Percentiles rank a stretch among this genome's conserved stretches.
phyloP scores from a whole-genome alignment of 2,329 filamentous ascomycete genomes.

The Calycina marina region DNA sequence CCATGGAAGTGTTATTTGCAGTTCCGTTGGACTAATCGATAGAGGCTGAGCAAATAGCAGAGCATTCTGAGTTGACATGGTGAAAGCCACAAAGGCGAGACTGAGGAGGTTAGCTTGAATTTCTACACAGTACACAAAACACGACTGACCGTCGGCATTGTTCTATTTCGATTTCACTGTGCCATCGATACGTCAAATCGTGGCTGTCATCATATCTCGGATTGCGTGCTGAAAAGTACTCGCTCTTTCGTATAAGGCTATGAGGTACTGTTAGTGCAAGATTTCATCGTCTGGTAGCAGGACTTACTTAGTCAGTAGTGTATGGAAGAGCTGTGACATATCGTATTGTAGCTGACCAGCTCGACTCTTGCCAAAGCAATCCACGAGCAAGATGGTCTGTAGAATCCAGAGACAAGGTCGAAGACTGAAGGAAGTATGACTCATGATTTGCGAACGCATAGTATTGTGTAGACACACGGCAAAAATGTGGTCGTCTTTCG shows the following conservation, averaged over 20 bases:
- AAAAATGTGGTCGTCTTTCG: slow-evolving; percentile 42
- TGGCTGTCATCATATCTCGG: slow-evolving; percentile 28
- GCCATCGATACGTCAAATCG: slow-evolving; percentile 25
- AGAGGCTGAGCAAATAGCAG: slow-evolving; percentile 51
- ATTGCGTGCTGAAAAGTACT: slow-evolving; percentile 37
- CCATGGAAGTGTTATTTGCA: slow-evolving; percentile 41
- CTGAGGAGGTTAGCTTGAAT: no score
- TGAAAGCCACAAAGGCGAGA: no score
- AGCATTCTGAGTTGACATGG: slow-evolving; percentile 46
- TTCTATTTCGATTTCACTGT: slow-evolving; percentile 21
- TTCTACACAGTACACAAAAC: no score
- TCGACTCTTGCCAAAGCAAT: slow-evolving; percentile 49
- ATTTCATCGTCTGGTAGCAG: neutral
- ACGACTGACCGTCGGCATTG: slow-evolving; percentile 40
- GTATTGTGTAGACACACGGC: slow-evolving; percentile 48
- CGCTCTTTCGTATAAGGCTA: slow-evolving; percentile 33
- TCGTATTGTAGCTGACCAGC: slow-evolving; percentile 49
- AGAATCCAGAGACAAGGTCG: slow-evolving; percentile 46
- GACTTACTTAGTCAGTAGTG: slow-evolving; percentile 33
- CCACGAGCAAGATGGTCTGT: slow-evolving; percentile 45
- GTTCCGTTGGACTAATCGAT: slow-evolving; percentile 51
- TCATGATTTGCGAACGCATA: slow-evolving; percentile 43
- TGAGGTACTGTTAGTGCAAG: neutral
- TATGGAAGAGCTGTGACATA: slow-evolving; percentile 45
- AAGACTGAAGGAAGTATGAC: slow-evolving; percentile 39